Percentiles rank a stretch among this genome's conserved stretches.
These are phyloP conservation scores for Onygena corvina DNA, from an alignment of 2,329 filamentous ascomycete species.

Conservation along the genomic window DNA sequence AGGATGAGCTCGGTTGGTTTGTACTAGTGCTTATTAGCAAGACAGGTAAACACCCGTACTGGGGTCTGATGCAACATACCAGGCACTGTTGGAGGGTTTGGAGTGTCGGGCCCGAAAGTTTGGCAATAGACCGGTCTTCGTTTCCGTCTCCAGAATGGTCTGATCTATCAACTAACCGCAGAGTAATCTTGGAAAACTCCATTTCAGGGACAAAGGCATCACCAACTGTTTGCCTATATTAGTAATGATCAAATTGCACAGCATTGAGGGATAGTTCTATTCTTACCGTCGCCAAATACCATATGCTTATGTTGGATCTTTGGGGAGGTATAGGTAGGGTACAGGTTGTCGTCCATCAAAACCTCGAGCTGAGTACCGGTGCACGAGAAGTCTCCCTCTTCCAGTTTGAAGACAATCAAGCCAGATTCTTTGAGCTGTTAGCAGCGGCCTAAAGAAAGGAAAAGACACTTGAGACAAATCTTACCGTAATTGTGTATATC, in stretches of 20 bases:
- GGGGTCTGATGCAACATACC: slow-evolving; percentile 39
- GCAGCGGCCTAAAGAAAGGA: slow-evolving; percentile 14
- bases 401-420: slow-evolving; percentile 83
- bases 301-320: slow-evolving; percentile 57
- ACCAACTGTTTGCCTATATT: slow-evolving; percentile 42
- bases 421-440: slow-evolving; percentile 57
- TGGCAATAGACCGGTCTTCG: slow-evolving; percentile 65
- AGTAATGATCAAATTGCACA: slow-evolving; percentile 15
- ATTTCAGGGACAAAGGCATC: slow-evolving; percentile 94
- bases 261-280: background rate
- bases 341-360: slow-evolving; percentile 87
- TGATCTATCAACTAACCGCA: slow-evolving; percentile 70
- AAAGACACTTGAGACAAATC: slow-evolving; percentile 15
- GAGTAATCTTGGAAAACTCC: slow-evolving; percentile 87
- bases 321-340: slow-evolving; percentile 73
- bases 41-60: background rate
- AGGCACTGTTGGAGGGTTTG: slow-evolving; percentile 79
- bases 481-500: slow-evolving; percentile 67
- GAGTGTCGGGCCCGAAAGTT: slow-evolving; percentile 71
- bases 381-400: slow-evolving; percentile 74
- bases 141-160: slow-evolving; percentile 57
- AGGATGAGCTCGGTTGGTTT: slow-evolving; percentile 74
- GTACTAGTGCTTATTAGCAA: slow-evolving; percentile 45
- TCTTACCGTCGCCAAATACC: slow-evolving; percentile 67
- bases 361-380: slow-evolving; percentile 70